Conservation (phyloP, 2,329 filamentous ascomycete species). For the Hypocreales sp. region DNA sequence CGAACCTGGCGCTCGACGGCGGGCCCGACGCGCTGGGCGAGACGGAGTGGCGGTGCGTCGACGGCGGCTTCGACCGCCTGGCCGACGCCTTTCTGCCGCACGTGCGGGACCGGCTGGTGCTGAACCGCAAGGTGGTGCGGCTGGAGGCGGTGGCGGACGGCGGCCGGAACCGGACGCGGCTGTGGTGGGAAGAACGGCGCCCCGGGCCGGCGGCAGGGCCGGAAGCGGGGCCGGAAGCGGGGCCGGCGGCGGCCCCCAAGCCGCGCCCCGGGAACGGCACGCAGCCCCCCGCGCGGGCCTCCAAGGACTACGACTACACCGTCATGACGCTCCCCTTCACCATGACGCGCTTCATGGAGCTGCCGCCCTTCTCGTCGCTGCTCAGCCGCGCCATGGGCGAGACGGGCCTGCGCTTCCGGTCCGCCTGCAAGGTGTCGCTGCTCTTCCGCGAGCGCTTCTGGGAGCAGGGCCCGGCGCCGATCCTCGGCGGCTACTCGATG, state of each 20-base stretch:
- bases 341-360: constrained; percentile 19
- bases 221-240: constrained; percentile 3
- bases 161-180: background rate
- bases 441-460: constrained; percentile 36
- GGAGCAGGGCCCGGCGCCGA: constrained; percentile 12
- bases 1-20: constrained; percentile 15
- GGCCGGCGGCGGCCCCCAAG: too few relatives aligned
- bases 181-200: constrained; percentile 4
- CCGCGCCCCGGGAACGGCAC: constrained; percentile 5
- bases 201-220: too few relatives aligned
- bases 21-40: constrained; percentile 9
- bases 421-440: constrained; percentile 27
- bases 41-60: constrained; percentile 14
- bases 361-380: constrained; percentile 17
- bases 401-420: constrained; percentile 8
- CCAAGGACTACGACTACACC: constrained; percentile 21
- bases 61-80: constrained; percentile 18
- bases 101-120: constrained; percentile 10
- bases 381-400: constrained; percentile 11
- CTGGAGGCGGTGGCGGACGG: constrained; percentile 5
- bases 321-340: constrained; percentile 21
- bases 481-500: constrained; percentile 24
- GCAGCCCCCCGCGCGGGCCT: constrained; percentile 9
- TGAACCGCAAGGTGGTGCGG: constrained; percentile 8
- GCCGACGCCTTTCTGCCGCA: constrained; percentile 18